phyloP scores from a whole-genome alignment of 202 grass and related monocot species.

The Schoenoplectus triqueter region DNA sequence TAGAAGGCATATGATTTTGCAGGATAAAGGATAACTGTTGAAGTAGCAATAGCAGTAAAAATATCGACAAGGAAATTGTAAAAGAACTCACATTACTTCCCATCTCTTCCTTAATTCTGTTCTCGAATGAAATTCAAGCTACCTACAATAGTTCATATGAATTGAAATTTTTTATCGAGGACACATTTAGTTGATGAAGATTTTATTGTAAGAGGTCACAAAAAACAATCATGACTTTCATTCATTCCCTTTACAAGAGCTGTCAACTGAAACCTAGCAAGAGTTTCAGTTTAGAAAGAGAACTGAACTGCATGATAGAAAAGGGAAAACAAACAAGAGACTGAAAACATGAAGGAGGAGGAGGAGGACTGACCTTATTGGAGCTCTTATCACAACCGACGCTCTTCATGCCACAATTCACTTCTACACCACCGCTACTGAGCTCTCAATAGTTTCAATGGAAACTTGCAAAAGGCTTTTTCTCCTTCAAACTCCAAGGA shows the following conservation, averaged over 20 bases:
- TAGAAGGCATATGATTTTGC: neutral
- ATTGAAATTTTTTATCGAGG: neutral
- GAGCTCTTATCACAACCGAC: neutral
- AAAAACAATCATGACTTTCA: neutral
- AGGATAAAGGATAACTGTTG: neutral
- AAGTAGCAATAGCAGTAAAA: neutral
- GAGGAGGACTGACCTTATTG: neutral
- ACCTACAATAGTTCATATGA: conserved; percentile 14
- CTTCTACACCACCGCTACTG: neutral
- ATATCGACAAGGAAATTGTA: conserved; percentile 14
- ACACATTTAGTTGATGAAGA: neutral
- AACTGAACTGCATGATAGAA: neutral
- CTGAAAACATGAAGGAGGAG: neutral
- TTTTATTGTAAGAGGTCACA: neutral
- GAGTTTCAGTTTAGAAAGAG: conserved; percentile 11
- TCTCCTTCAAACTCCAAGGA: neutral
- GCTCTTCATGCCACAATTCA: neutral
- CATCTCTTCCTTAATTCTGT: conserved; percentile 46
- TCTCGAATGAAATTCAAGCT: neutral
- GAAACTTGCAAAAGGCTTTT: neutral
- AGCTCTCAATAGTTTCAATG: neutral
- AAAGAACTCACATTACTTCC: conserved; percentile 51
- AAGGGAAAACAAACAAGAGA: neutral
- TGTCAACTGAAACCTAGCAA: neutral
- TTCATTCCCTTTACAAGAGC: neutral